Conservation (phyloP, 768 basidiomycete species). For the Cystobasidium tubakii region DNA sequence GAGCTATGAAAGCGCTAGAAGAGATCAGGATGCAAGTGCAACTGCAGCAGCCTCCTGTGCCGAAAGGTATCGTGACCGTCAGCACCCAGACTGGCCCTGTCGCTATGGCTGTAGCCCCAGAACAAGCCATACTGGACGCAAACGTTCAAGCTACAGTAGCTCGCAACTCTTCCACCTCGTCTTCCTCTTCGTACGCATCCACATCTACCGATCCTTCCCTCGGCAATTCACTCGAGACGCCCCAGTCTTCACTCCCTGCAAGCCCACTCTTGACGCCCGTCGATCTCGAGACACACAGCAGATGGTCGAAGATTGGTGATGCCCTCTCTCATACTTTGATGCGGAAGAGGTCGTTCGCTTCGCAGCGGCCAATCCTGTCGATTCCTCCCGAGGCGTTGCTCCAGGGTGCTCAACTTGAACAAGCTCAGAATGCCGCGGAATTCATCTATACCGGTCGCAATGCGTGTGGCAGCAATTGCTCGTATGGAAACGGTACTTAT, state of each 20-base stretch:
- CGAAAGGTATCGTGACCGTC: not conserved
- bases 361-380: conserved; percentile 13
- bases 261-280: conserved; percentile 30
- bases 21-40: not conserved
- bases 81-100: not conserved
- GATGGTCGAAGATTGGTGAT: conserved; percentile 33
- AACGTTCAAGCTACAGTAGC: conserved; percentile 11
- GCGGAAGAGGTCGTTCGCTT: conserved; percentile 30
- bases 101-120: not conserved
- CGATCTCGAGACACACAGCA: conserved; percentile 20
- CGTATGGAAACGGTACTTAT: not conserved
- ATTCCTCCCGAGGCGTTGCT: conserved; percentile 25
- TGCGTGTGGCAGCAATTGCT: conserved; percentile 5
- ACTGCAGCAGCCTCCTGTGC: not conserved
- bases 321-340: conserved; percentile 13
- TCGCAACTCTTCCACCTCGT: conserved; percentile 29
- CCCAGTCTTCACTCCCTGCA: conserved; percentile 29
- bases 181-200: conserved; percentile 22
- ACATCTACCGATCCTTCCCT: conserved; percentile 18
- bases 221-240: conserved; percentile 23
- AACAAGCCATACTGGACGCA: not conserved
- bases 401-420: conserved; percentile 24
- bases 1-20: not conserved
- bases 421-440: conserved; percentile 27
- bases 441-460: conserved; percentile 20